Evolutionary conservation across 306 rosid genomes (phyloP).

Genomic region (Quercus mongolica): DNA sequence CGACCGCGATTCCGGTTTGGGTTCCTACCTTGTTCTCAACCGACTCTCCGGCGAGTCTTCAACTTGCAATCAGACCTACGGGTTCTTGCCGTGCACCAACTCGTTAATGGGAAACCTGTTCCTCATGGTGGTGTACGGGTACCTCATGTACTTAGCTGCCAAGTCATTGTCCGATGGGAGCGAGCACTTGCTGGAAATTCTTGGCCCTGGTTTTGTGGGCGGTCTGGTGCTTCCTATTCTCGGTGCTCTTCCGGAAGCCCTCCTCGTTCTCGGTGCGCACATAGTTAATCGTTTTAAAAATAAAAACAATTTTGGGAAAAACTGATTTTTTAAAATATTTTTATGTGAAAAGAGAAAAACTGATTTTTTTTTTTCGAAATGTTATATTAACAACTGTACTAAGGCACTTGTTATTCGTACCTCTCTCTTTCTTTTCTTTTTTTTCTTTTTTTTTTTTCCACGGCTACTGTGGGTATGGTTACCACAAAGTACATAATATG

Average conservation of each 20-base stretch:
- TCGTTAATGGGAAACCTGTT: slow-evolving; percentile 50
- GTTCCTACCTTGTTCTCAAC: background rate
- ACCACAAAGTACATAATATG: too few species aligned
- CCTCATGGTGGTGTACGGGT: slow-evolving; percentile 64
- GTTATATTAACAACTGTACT: too few species aligned
- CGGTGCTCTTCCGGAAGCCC: slow-evolving; percentile 55
- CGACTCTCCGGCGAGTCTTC: slow-evolving; percentile 18
- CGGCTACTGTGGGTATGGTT: too few species aligned
- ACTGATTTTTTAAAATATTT: background rate
- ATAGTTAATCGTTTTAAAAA: background rate
- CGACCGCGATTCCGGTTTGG: background rate
- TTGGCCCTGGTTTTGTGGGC: slow-evolving; percentile 95
- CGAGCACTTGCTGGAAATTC: slow-evolving; percentile 83
- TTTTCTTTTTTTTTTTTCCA: too few species aligned
- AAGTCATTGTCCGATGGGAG: slow-evolving; percentile 73
- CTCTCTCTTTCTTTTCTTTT: too few species aligned
- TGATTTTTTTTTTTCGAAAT: too few species aligned
- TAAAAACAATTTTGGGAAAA: too few species aligned
- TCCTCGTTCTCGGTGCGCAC: slow-evolving; percentile 45
- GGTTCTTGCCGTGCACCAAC: slow-evolving; percentile 53
- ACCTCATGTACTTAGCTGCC: slow-evolving; percentile 70
- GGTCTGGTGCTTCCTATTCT: slow-evolving; percentile 83
- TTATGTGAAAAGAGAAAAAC: background rate
- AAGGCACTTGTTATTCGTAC: too few species aligned
- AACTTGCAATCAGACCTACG: slow-evolving; percentile 45